These are phyloP conservation scores for Ceratobasidium sp. DNA, from an alignment of 1,284 basidiomycete species.

Conservation along the genomic window DNA sequence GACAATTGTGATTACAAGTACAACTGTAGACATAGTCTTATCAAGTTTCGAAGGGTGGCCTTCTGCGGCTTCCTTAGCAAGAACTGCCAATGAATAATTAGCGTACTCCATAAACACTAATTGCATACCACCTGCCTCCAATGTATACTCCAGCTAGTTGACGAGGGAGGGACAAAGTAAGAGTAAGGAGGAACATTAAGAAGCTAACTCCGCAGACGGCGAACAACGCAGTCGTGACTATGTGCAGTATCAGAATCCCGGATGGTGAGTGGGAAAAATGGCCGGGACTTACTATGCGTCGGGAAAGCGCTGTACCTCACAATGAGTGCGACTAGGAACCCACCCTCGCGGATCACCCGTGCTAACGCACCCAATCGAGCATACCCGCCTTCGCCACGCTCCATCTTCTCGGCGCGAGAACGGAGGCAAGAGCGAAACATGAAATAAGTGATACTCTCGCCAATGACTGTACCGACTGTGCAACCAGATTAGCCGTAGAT, in stretches of 20 bases:
- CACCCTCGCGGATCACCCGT: constrained; percentile 40
- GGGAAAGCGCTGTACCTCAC: constrained; percentile 27
- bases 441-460: constrained; percentile 27
- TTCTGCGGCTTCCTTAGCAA: constrained; percentile 18
- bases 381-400: constrained; percentile 10
- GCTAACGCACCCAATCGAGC: constrained; percentile 28
- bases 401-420: constrained; percentile 36
- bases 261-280: no score
- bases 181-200: constrained; percentile 28
- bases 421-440: constrained; percentile 34
- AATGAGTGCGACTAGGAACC: constrained; percentile 29
- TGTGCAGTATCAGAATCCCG: background rate
- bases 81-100: no score
- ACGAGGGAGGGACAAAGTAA: constrained; percentile 31
- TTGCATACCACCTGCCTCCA: no score
- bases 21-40: constrained; percentile 10
- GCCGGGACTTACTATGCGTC: constrained; percentile 35
- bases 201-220: constrained; percentile 18
- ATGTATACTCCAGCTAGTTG: constrained; percentile 41
- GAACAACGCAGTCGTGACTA: constrained; percentile 34
- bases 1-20: constrained; percentile 22
- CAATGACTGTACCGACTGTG: constrained; percentile 22
- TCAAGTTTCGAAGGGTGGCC: constrained; percentile 19
- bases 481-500: background rate
- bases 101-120: constrained; percentile 11